These are phyloP conservation scores for Stachybotrys echinatus DNA, from an alignment of 2,329 filamentous ascomycete genomes.

Conservation along the genomic window DNA sequence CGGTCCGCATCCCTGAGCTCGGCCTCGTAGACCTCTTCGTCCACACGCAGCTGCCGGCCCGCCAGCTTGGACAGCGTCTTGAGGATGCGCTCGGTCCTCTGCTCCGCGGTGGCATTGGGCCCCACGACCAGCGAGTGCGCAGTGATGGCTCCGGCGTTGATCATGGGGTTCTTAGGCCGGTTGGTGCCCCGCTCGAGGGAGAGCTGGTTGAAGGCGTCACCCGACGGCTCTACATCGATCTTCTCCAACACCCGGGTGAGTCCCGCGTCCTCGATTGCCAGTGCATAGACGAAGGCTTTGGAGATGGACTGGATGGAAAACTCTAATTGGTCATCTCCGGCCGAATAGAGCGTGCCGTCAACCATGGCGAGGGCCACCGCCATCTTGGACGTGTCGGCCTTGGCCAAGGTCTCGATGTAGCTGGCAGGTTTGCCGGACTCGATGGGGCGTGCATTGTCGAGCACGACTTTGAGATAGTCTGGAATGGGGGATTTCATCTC, in stretches of 20 bases:
- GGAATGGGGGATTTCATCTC: constrained; percentile 28
- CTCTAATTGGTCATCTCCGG: constrained; percentile 30
- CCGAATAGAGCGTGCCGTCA: constrained; percentile 31
- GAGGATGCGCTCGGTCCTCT: constrained; percentile 29
- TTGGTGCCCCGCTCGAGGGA: constrained; percentile 22
- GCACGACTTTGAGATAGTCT: constrained; percentile 24
- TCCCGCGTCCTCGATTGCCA: constrained; percentile 32
- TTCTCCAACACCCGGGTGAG: constrained; percentile 27
- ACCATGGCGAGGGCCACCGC: constrained; percentile 33
- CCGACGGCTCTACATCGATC: constrained; percentile 33
- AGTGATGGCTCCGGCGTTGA: constrained; percentile 28
- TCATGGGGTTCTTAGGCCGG: constrained; percentile 29
- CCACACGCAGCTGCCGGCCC: constrained; percentile 26
- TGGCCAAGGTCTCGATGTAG: constrained; percentile 32
- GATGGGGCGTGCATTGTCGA: constrained; percentile 23
- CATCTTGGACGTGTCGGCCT: constrained; percentile 31
- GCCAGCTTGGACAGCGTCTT: constrained; percentile 26
- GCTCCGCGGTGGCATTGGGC: constrained; percentile 23
- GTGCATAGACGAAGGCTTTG: constrained; percentile 33
- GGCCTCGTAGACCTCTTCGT: constrained; percentile 32
- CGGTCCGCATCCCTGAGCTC: constrained; percentile 27
- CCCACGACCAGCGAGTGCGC: constrained; percentile 24
- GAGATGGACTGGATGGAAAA: constrained; percentile 37
- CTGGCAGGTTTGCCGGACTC: constrained; percentile 23
- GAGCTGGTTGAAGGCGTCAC: constrained; percentile 30